A percentile compares a stretch with the other conserved stretches of the same genome.
These are phyloP conservation scores for Penicillium sp. DNA, from an alignment of 2,329 filamentous ascomycete genomes.

Conservation along the genomic window DNA sequence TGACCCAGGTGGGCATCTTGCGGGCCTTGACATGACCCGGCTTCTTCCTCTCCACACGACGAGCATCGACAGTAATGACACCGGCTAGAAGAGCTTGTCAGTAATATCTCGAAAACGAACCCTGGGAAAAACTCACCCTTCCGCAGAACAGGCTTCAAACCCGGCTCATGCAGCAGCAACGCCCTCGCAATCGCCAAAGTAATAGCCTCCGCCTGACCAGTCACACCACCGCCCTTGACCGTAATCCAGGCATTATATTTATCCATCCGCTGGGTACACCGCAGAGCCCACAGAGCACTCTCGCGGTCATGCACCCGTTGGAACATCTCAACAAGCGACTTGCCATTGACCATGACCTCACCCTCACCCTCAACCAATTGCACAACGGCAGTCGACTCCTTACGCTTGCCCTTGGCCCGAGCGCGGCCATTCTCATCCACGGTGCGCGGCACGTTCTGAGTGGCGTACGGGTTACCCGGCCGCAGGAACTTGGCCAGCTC, in stretches of 20 bases:
- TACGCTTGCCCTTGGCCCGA: constrained; percentile 76
- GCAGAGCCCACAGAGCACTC: constrained; percentile 87
- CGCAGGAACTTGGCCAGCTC: constrained; percentile 69
- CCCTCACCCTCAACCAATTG: constrained; percentile 91
- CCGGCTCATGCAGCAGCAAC: constrained; percentile 84
- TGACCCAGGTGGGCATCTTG: constrained; percentile 98
- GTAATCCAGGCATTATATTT: constrained; percentile 96
- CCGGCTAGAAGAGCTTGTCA: constrained; percentile 60
- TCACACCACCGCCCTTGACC: constrained; percentile 80
- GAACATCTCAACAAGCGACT: constrained; percentile 75
- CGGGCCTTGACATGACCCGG: constrained; percentile 90
- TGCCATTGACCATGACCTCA: constrained; percentile 84
- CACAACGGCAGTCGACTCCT: constrained; percentile 77
- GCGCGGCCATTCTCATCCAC: constrained; percentile 76
- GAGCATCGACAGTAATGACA: constrained; percentile 82
- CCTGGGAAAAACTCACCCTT: constrained; percentile 63
- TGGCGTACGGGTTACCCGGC: constrained; percentile 65
- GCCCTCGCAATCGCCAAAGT: constrained; percentile 86
- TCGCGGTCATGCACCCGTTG: constrained; percentile 88
- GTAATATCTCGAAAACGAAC: constrained; percentile 3
- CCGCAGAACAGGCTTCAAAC: constrained; percentile 78
- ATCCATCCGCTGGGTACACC: constrained; percentile 74
- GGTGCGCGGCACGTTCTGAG: constrained; percentile 56
- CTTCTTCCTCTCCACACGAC: constrained; percentile 97
- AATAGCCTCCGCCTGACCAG: constrained; percentile 91